phyloP scores from a whole-genome alignment of 352 stramenopile genomes.

The Globisporangium cylindrosporum region DNA sequence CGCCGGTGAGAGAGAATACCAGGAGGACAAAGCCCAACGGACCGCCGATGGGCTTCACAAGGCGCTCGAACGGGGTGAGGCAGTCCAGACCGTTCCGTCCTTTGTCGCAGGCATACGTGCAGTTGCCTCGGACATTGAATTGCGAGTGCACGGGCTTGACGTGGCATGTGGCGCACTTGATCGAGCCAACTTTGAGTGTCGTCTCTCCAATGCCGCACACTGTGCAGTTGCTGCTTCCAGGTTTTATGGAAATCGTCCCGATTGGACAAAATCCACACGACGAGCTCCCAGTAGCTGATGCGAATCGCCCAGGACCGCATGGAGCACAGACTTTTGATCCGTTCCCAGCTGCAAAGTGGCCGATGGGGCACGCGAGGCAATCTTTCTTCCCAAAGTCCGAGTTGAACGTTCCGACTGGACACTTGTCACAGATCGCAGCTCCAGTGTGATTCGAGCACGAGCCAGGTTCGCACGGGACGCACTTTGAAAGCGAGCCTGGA shows the following conservation, averaged over 20 bases:
- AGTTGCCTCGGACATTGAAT: conserved; percentile 80
- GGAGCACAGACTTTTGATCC: conserved; percentile 55
- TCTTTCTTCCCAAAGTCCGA: conserved; percentile 62
- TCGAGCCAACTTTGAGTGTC: conserved; percentile 46
- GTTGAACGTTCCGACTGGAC: conserved; percentile 58
- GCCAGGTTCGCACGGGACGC: conserved; percentile 65
- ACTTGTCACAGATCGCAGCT: conserved; percentile 45
- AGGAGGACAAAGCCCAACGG: conserved; percentile 72
- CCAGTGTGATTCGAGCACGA: conserved; percentile 51
- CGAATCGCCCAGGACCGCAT: conserved; percentile 59
- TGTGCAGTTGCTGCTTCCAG: conserved; percentile 56
- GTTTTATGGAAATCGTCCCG: conserved; percentile 50
- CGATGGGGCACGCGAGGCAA: conserved; percentile 58
- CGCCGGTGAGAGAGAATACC: conserved; percentile 44
- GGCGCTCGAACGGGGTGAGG: conserved; percentile 78
- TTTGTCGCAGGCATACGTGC: conserved; percentile 80
- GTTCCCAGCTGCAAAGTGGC: conserved; percentile 41
- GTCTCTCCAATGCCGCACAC: conserved; percentile 77
- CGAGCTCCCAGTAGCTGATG: conserved; percentile 36
- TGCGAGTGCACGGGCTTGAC: conserved; percentile 63
- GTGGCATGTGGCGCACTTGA: conserved; percentile 45
- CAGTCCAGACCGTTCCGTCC: conserved; percentile 75
- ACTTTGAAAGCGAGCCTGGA: conserved; percentile 49
- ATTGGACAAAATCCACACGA: conserved; percentile 53
- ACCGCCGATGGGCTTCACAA: conserved; percentile 78